Base-by-base conservation (phyloP, 352 stramenopile species). In the Phytophthora tubulina region DNA sequence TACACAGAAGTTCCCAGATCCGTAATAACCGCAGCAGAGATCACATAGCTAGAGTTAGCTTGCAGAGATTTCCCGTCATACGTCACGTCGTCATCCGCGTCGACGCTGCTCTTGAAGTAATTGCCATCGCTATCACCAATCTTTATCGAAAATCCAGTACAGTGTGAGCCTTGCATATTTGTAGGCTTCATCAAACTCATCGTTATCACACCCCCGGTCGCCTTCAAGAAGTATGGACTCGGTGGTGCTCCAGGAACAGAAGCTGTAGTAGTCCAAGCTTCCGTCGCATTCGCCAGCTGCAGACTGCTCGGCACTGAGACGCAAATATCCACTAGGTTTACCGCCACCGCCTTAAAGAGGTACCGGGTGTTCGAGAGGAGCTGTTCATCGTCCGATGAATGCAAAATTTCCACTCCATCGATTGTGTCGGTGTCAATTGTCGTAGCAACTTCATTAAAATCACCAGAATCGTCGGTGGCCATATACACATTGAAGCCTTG, bases 401-500 rank as follows among this genome's bases (percentile, higher is more conserved):
- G 61, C 17, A 67, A 70, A 54, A 93, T 67, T 10, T 90, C 77
- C 6, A 88, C 49, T 0, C 65, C 42, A 39, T 77, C 60, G 1
- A 78, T 63, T 3, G 56, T 61, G 1, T 52, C 46, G 0, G 61
- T 61, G 1, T 41, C 58, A 27, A 76, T 67, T 7, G 83, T 86
- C 14, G 63, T 78, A 6, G 57, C 58, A 9, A 86, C 69, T 56
- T 89, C 72, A 21, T 79, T 21, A 46, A 78, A 90, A 15, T 38
- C 41, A 21, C 35, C 63, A 31, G 53, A 71, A 21, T 69, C 75
- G 48, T 83, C 76, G 0, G 65, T 67, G 3, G 80, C 60, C 59
- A 91, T 80, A 53, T 80, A 93, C n/a, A 91, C 76, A 0, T 88
- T 62, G 39, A 86, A 93, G 15, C 81, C 79, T 49, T 59, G 73